phyloP scores from a whole-genome alignment of 192 early-diverging fungal species.

The Backusella australiensis region DNA sequence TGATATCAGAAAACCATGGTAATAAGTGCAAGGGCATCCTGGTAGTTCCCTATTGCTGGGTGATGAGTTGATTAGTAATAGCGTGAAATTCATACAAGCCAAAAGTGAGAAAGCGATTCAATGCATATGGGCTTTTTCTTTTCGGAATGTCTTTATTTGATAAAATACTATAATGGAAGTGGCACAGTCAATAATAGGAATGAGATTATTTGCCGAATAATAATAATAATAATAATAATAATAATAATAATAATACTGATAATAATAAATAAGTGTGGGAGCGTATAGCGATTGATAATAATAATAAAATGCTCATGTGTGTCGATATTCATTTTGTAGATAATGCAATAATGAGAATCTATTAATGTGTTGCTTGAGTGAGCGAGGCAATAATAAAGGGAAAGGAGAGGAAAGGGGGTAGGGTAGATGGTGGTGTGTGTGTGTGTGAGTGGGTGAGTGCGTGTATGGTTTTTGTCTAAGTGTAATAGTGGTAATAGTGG shows the following conservation, averaged over 20 bases:
- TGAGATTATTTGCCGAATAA: neutral
- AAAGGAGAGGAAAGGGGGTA: neutral
- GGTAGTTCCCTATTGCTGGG: too few relatives aligned
- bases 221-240: too few relatives aligned
- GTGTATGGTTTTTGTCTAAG: neutral
- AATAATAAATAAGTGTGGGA: neutral
- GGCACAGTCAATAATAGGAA: neutral
- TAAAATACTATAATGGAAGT: neutral
- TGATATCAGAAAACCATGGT: too few relatives aligned
- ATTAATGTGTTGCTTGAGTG: neutral
- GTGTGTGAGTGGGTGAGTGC: too few relatives aligned
- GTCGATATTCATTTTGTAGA: neutral
- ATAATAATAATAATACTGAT: neutral
- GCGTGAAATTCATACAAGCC: too few relatives aligned
- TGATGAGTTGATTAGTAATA: too few relatives aligned
- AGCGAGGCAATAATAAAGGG: neutral
- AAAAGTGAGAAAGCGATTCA: too few relatives aligned
- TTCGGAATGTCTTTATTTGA: neutral
- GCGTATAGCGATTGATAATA: neutral
- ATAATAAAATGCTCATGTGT: neutral
- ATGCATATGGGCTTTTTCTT: neutral
- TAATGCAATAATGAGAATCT: conserved; percentile 1
- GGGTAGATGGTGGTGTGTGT: neutral
- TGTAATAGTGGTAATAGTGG: neutral
- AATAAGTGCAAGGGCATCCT: too few relatives aligned